Percentiles rank a stretch among this genome's conserved stretches.
Evolutionary conservation across 495 filamentous ascomycete species (phyloP).

Genomic region (Neurospora sublineolata): DNA sequence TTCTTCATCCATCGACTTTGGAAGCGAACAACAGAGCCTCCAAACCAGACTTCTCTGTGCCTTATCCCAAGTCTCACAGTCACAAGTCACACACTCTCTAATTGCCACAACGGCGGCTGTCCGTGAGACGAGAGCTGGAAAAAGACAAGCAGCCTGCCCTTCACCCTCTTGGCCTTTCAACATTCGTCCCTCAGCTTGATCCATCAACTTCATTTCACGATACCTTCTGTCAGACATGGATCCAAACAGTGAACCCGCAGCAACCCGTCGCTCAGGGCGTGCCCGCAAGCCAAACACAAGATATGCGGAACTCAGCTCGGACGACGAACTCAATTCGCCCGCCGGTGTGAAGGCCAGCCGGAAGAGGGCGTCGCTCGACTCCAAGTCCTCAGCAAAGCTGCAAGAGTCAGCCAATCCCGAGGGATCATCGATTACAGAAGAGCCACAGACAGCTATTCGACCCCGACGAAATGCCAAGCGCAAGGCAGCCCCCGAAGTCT

Average conservation of each 20-base stretch:
- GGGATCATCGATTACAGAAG: not conserved
- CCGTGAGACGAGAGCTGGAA: not conserved
- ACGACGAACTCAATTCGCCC: conserved; percentile 3
- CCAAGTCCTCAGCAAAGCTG: not conserved
- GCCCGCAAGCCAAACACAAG: conserved; percentile 17
- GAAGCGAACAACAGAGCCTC: not conserved
- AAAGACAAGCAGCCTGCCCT: not conserved
- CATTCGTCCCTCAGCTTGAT: not conserved
- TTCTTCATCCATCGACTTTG: not conserved
- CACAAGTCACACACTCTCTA: not conserved
- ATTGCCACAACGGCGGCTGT: not conserved
- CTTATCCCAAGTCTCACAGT: not conserved
- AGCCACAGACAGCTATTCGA: not conserved
- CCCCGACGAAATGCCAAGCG: conserved; percentile 27
- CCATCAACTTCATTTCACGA: not conserved
- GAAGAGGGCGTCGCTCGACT: not conserved
- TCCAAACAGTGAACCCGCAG: not conserved
- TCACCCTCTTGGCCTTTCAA: not conserved
- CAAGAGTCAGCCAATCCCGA: not conserved
- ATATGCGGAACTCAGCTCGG: conserved; percentile 13
- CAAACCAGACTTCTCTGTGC: not conserved
- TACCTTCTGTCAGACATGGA: not conserved
- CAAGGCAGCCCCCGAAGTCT: conserved; percentile 20
- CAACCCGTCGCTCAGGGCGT: conserved; percentile 24
- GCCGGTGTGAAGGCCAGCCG: not conserved